phyloP scores from a whole-genome alignment of 306 rosid genomes.

The Casuarina glauca region DNA sequence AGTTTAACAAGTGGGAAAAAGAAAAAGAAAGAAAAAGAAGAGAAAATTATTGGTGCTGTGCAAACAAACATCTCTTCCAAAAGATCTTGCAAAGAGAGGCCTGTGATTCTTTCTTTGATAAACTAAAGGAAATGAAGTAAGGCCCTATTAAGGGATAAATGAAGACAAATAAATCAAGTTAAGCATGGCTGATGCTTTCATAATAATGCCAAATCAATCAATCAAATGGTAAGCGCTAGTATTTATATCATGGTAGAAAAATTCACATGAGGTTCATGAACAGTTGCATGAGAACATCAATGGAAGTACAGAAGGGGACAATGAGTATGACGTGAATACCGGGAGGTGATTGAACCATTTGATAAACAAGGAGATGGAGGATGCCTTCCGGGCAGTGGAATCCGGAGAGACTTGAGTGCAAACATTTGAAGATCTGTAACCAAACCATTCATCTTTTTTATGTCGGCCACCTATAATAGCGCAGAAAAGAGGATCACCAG shows the following conservation, averaged over 20 bases:
- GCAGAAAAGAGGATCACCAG: conserved; percentile 16
- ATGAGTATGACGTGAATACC: conserved; percentile 27
- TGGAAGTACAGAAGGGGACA: neutral
- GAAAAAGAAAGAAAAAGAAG: too few species aligned
- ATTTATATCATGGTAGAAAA: neutral
- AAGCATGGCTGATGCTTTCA: neutral
- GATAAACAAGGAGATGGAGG: conserved; percentile 82
- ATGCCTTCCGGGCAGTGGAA: conserved; percentile 92
- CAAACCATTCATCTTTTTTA: conserved; percentile 80
- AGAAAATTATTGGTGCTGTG: neutral
- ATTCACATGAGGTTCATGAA: neutral
- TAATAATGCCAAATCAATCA: neutral
- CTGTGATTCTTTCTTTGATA: neutral
- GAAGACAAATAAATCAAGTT: neutral
- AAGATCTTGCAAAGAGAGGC: neutral
- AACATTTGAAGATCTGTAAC: conserved; percentile 90
- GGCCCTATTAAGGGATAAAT: neutral
- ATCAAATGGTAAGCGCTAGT: neutral
- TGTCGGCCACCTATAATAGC: conserved; percentile 61
- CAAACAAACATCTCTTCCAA: neutral
- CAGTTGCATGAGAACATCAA: neutral
- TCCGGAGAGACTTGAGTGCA: conserved; percentile 75
- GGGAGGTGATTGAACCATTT: conserved; percentile 40
- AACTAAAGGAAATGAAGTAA: neutral
- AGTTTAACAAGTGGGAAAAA: neutral